Conservation (phyloP, 192 early-diverging fungal species). For the Podila clonocystis region DNA sequence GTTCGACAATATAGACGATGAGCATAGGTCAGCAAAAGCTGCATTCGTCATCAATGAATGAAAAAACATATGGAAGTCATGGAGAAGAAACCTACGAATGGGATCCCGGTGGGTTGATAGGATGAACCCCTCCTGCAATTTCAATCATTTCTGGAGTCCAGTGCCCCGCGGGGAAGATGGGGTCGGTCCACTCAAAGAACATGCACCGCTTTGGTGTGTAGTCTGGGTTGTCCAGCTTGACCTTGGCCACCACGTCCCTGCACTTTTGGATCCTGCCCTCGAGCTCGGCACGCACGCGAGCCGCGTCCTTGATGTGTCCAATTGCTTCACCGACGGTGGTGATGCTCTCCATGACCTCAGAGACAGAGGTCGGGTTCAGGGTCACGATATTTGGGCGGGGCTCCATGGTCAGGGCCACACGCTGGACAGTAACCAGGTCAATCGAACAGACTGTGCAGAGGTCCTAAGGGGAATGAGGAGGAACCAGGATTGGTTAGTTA, state of each 20-base stretch:
- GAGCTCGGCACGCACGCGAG: slow-evolving; percentile 24
- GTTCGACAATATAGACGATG: not conserved
- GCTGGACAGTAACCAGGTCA: slow-evolving; percentile 60
- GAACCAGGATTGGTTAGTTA: too few relatives aligned
- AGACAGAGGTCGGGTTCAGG: slow-evolving; percentile 49
- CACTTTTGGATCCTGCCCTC: slow-evolving; percentile 51
- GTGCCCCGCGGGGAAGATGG: slow-evolving; percentile 62
- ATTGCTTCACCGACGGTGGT: slow-evolving; percentile 54
- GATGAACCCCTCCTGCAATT: slow-evolving; percentile 55
- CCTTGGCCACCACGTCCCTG: slow-evolving; percentile 18
- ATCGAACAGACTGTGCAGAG: slow-evolving; percentile 64
- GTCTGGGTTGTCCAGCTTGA: slow-evolving; percentile 13
- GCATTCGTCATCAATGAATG: not conserved
- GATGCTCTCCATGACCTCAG: slow-evolving; percentile 59
- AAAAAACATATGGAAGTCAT: not conserved
- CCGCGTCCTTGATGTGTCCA: slow-evolving; percentile 39
- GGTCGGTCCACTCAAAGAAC: slow-evolving; percentile 63
- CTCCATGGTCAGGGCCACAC: slow-evolving; percentile 55
- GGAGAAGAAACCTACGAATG: slow-evolving; percentile 48
- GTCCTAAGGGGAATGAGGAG: too few relatives aligned
- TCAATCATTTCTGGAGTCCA: slow-evolving; percentile 65
- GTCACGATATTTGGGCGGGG: slow-evolving; percentile 54
- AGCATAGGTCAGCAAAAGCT: not conserved
- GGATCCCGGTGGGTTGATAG: slow-evolving; percentile 54
- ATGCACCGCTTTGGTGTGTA: slow-evolving; percentile 47